Evolutionary conservation across 495 filamentous ascomycete genomes (phyloP), one percentile per base, ranked within the genome.

Genomic region (Pseudomonodictys pantanalensis): DNA sequence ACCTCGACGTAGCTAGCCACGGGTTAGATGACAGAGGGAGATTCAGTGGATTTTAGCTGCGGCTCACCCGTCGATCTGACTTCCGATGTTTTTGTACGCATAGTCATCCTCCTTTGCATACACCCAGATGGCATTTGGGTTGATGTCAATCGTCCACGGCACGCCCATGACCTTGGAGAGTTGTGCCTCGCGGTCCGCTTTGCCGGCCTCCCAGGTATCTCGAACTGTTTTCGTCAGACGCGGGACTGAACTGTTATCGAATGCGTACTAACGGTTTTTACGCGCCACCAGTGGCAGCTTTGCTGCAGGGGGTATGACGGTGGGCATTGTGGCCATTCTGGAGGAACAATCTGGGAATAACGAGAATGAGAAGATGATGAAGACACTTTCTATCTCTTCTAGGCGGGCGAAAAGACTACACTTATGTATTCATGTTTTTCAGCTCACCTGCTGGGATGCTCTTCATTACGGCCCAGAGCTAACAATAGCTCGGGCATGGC

Each of bases 281-380:
- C 78, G 78, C 25, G 77, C 56, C 23, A 75, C 78, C 52, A 83
- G 76, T n/a, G 79, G 73, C 8, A 83, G 70, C 65, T 81, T 81
- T 64, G 74, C 76, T 18, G 32, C 45, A 3, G 55, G 44, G 15
- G 44, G 30, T n/a, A 58, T 32, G 17, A 58, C 55, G 20, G 55
- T 50, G 32, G 55, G 55, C 55, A 58, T 58, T 32, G 24, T 57
- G 18, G 7, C 20, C 11, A 44, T 9, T 55, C 12, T 24, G 2
- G 11, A 22, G 32, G 7, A 23, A 26, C 46, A 45, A 18, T 56
- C n/a, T 45, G 26, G 5, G 26, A 1, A 25, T 8, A 15, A 32
- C 24, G 20, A 32, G 24, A 46, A 47, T 17, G 26, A 11, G 17
- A 30, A 15, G 41, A 56, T 3, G 41, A 30, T 45, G 20, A 28